Base-by-base conservation (phyloP, 2,329 filamentous ascomycete genomes). In the Pyrenophora seminiperda region DNA sequence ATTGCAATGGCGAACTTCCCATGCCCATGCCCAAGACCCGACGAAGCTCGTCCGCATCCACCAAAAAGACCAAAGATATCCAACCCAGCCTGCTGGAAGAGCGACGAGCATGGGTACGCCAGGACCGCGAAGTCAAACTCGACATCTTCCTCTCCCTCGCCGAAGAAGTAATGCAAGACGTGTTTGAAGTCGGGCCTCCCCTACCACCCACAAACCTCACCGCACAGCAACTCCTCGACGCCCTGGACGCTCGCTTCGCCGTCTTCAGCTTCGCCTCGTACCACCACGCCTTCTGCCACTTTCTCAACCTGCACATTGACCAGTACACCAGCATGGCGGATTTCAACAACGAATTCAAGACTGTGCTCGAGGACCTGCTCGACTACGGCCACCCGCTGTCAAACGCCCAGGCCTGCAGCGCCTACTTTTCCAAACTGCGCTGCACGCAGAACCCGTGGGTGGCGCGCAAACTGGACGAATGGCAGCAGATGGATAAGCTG, bases 371-470 rank as follows among this genome's bases (percentile, higher is more conserved):
- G 17, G 70, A 73, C 33, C 44, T 73, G 18, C 54, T 64, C 6
- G 70, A 73, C 45, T 62, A 71, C 19, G 69, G 69, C 7, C 61
- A 67, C 11, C 67, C 69, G 15, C 43, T 73, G 15, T 60, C 64
- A 20, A 72, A 73, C 36, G 47, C 55, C 9, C 69, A 73, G 54
- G 69, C 70, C 29, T 70, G 66, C 53, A 71, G 67, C 43, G 69
- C 69, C 30, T 73, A 73, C 54, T 70, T 73, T 43, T 72, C 69
- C 2, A 73, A 73, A 40, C 53, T 73, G 2, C 61, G 68, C 17
- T 73, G 70, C 50, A 71, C 63, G 13, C 67, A 72, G 44, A 73
- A 72, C 24, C 66, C 69, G 3, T 72, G 70, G 70, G 69, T 73
- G 13, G 58, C 55, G 15, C 65, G 64, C 47, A 68, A 67, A 47